These are phyloP conservation scores for Ophiostoma ips DNA, from an alignment of 2,329 filamentous ascomycete species.

Conservation along the genomic window DNA sequence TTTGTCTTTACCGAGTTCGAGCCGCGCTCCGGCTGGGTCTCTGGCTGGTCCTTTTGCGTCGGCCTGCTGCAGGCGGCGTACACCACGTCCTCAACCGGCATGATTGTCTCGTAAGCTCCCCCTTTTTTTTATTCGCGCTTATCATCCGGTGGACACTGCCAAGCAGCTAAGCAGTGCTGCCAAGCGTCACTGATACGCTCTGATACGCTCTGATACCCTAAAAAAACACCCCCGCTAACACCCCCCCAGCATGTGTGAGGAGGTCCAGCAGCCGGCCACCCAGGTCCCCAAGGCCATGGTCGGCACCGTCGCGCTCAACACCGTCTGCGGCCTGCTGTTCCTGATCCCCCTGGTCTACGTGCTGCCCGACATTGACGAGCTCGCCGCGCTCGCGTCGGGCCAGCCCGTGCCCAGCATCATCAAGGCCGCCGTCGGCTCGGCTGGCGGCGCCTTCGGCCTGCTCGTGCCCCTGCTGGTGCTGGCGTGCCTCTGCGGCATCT, in stretches of 20 bases:
- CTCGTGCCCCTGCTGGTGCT: background rate
- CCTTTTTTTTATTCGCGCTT: background rate
- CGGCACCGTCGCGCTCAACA: background rate
- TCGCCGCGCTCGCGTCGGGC: background rate
- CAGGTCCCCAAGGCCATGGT: constrained; percentile 2
- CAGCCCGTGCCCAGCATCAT: background rate
- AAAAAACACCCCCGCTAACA: too few relatives aligned
- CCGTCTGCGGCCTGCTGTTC: background rate
- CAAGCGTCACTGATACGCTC: too few relatives aligned
- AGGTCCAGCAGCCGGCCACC: constrained; percentile 1
- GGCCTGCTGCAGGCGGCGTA: constrained; percentile 1
- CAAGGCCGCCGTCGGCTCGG: background rate
- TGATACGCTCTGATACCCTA: too few relatives aligned
- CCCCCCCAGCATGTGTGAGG: background rate
- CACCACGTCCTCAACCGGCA: background rate
- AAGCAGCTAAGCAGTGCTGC: too few relatives aligned
- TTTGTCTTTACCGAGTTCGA: background rate
- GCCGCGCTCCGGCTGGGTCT: background rate
- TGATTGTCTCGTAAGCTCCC: background rate
- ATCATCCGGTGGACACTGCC: background rate
- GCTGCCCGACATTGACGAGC: background rate
- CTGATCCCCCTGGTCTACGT: background rate
- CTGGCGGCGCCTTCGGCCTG: background rate
- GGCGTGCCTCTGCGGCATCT: background rate
- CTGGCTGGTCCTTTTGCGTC: background rate